Evolutionary conservation across 2,329 filamentous ascomycete species (phyloP).

Genomic region (Xylariales sp.): DNA sequence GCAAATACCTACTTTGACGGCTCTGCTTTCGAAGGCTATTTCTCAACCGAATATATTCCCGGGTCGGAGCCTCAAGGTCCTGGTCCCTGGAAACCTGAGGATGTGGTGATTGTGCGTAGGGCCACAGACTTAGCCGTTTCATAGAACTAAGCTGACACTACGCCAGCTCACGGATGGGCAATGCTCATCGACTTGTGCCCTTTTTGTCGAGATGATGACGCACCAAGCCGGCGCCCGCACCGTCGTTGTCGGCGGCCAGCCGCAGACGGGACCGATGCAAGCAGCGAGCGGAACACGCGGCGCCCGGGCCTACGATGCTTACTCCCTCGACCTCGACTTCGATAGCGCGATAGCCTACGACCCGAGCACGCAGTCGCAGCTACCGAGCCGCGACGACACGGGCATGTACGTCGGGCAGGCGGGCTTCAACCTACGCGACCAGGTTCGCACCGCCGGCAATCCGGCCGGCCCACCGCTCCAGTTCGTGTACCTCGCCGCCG

Average conservation of each 20-base stretch:
- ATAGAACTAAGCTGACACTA: conserved; percentile 4
- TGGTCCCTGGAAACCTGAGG: not conserved
- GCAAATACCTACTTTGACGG: conserved; percentile 12
- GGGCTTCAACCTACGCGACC: conserved; percentile 21
- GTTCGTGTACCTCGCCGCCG: conserved; percentile 56
- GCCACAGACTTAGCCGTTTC: too few species aligned
- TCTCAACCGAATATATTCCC: conserved; percentile 4
- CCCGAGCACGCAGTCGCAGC: conserved; percentile 4
- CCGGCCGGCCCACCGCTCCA: conserved; percentile 40
- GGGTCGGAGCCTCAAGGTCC: not conserved
- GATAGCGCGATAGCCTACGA: conserved; percentile 6
- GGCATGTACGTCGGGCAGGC: conserved; percentile 14
- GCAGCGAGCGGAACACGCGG: conserved; percentile 64
- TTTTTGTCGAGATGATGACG: conserved; percentile 27
- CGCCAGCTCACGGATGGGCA: conserved; percentile 22
- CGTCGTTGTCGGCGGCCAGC: conserved; percentile 45
- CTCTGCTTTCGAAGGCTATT: conserved; percentile 10
- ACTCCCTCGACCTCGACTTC: conserved; percentile 15
- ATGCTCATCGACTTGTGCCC: conserved; percentile 26
- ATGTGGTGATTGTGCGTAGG: not conserved
- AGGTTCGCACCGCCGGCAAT: conserved; percentile 15
- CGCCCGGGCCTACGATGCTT: conserved; percentile 23
- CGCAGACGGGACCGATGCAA: conserved; percentile 47
- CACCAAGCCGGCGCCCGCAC: conserved; percentile 28
- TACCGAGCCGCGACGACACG: conserved; percentile 13